Conservation (phyloP, 192 early-diverging fungal genomes). For the Backusella mclennaniae region DNA sequence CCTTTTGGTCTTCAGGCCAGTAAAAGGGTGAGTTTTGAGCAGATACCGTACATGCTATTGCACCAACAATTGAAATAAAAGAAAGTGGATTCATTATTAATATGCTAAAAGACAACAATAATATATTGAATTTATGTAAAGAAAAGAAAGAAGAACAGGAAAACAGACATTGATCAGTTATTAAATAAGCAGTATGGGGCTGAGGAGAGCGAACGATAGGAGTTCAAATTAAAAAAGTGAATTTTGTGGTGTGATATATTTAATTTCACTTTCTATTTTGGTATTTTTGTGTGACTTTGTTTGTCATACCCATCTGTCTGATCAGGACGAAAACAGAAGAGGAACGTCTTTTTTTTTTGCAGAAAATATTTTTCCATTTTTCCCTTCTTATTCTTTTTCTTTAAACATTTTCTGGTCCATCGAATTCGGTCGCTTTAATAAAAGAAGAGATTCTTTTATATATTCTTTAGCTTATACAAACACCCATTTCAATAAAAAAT, state of each 20-base stretch:
- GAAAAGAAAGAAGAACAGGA: background rate
- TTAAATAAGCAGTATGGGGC: background rate
- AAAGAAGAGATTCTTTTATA: background rate
- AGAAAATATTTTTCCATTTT: background rate
- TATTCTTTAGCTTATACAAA: background rate
- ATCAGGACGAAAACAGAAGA: background rate
- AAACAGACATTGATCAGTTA: background rate
- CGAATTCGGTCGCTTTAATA: background rate
- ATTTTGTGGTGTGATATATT: background rate
- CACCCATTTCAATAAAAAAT: background rate
- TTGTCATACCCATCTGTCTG: background rate
- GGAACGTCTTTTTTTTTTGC: background rate
- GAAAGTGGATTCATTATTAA: background rate
- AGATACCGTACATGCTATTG: background rate
- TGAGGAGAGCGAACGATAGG: background rate
- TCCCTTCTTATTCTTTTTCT: background rate
- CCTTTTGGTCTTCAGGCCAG: constrained; percentile 18
- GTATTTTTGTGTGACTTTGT: background rate
- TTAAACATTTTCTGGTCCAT: background rate
- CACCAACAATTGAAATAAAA: constrained; percentile 1
- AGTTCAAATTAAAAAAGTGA: background rate
- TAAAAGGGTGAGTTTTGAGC: constrained; percentile 18
- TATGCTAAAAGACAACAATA: background rate
- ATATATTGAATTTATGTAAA: background rate
- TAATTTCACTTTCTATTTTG: background rate